A percentile compares a stretch with the other conserved stretches of the same genome.
phyloP scores from a whole-genome alignment of 176 grass and related monocot genomes.

The Phoenix roebelenii region DNA sequence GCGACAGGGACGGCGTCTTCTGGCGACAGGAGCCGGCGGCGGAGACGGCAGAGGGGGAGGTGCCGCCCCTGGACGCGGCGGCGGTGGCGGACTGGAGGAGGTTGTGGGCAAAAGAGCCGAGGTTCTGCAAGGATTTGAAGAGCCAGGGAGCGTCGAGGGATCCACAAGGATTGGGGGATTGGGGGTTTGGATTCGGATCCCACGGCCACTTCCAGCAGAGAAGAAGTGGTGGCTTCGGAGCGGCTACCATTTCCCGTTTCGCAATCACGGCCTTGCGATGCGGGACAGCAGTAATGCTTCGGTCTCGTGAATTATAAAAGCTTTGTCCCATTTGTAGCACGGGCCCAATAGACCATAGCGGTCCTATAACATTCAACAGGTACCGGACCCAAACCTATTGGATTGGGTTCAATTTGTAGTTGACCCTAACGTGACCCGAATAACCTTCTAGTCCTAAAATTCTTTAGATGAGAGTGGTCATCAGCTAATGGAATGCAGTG shows the following conservation, averaged over 20 bases:
- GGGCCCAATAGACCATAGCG: no score
- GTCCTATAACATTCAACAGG: no score
- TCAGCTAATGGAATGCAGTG: no score
- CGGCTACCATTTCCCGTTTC: conserved; percentile 21
- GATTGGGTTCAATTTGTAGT: no score
- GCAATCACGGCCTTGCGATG: no score
- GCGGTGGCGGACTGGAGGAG: conserved; percentile 43
- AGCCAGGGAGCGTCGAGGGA: conserved; percentile 66
- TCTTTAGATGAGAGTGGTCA: no score
- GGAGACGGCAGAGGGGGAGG: conserved; percentile 16
- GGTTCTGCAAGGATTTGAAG: conserved; percentile 51
- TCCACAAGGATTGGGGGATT: conserved; percentile 41
- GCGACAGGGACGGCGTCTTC: neutral
- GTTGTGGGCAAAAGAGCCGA: conserved; percentile 57
- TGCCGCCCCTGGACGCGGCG: neutral
- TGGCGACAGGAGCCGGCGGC: neutral
- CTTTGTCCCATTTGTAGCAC: no score
- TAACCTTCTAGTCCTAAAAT: no score
- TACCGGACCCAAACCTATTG: no score
- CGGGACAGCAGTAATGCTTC: no score
- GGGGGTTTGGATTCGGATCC: conserved; percentile 14
- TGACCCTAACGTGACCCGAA: no score
- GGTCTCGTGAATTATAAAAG: no score
- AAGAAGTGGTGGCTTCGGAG: conserved; percentile 31
- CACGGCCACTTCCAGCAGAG: conserved; percentile 89